A percentile compares a stretch with the other conserved stretches of the same genome.
These are phyloP conservation scores for Leptographium procerum DNA, from an alignment of 2,329 filamentous ascomycete genomes.

Conservation along the genomic window DNA sequence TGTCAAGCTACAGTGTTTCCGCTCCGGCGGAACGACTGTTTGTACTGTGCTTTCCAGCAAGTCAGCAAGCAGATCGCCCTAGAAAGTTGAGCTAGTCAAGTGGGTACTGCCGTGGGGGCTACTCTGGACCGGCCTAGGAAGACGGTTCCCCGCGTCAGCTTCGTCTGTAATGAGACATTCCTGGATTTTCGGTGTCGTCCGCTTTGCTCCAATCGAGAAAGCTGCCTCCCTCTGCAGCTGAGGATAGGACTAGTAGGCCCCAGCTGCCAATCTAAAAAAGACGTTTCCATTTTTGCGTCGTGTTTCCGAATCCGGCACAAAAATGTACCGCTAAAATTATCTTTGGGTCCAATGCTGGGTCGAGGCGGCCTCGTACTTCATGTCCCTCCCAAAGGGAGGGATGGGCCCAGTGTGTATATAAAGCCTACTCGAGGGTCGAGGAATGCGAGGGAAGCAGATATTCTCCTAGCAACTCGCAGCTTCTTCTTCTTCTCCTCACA, in stretches of 20 bases:
- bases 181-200: background rate
- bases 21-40: background rate
- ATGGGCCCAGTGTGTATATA: background rate
- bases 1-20: too few relatives aligned
- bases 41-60: background rate
- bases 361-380: too few relatives aligned
- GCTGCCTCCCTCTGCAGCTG: background rate
- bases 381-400: background rate
- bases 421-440: background rate
- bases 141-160: background rate
- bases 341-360: background rate
- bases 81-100: background rate
- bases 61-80: background rate
- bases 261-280: background rate
- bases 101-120: too few relatives aligned
- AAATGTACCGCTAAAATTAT: background rate
- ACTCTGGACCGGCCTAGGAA: background rate
- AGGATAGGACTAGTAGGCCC: background rate
- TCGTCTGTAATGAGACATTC: background rate
- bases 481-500: too few relatives aligned
- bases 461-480: background rate
- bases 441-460: background rate
- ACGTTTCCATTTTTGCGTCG: background rate
- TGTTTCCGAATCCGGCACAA: background rate
- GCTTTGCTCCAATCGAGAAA: background rate